Percentiles rank a stretch among this genome's conserved stretches.
Conservation (phyloP, 1,284 basidiomycete species). For the Ganoderma lucidum region DNA sequence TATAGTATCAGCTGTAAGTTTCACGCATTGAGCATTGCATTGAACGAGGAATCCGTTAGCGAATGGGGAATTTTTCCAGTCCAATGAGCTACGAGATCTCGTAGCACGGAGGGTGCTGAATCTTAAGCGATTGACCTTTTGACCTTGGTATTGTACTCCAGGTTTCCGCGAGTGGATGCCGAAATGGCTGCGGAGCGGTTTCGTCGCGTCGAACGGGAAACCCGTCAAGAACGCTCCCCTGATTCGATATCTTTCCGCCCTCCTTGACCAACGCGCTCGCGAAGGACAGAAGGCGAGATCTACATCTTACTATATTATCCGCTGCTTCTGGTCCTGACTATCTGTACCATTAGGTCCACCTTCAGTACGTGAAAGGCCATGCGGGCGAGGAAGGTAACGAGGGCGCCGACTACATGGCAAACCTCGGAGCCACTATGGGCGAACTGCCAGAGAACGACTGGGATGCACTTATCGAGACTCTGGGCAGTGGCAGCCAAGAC, state of each 20-base stretch:
- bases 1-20: conserved; percentile 76
- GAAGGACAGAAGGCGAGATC: conserved; percentile 52
- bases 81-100: neutral
- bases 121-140: neutral
- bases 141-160: conserved; percentile 38
- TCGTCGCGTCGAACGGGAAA: conserved; percentile 53
- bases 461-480: conserved; percentile 40
- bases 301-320: neutral
- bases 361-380: conserved; percentile 79
- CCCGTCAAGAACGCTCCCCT: conserved; percentile 73
- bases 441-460: conserved; percentile 62
- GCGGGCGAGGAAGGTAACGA: conserved; percentile 79
- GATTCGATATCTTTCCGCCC: conserved; percentile 66
- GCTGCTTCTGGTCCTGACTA: neutral
- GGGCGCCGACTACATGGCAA: conserved; percentile 76
- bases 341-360: conserved; percentile 45
- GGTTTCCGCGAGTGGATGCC: conserved; percentile 73
- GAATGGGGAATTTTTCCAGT: too few species aligned
- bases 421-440: conserved; percentile 55
- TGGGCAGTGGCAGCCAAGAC: conserved; percentile 7
- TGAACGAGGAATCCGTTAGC: too few species aligned
- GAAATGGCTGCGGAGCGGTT: conserved; percentile 65
- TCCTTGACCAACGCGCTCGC: conserved; percentile 56
- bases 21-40: neutral
- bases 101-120: neutral